These are phyloP conservation scores for Podila epicladia DNA, from an alignment of 192 early-diverging fungal genomes.

Conservation along the genomic window DNA sequence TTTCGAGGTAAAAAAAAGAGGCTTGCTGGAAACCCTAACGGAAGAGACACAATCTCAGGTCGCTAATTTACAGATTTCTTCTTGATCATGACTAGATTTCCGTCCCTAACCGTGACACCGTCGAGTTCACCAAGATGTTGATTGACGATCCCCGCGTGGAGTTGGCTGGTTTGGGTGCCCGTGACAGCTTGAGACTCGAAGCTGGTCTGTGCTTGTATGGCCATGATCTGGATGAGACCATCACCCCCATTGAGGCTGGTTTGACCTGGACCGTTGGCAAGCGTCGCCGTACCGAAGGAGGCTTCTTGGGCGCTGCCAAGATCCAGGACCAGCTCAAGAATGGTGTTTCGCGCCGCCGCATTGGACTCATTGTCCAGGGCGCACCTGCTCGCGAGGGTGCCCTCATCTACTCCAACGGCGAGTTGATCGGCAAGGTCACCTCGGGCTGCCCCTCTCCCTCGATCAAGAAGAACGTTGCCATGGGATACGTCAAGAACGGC, in stretches of 20 bases:
- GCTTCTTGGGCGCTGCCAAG: conserved; percentile 89
- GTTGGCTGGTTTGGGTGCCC: conserved; percentile 94
- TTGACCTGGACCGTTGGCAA: conserved; percentile 96
- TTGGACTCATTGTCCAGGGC: conserved; percentile 92
- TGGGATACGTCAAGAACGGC: conserved; percentile 93
- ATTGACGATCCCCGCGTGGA: conserved; percentile 80
- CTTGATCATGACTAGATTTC: conserved; percentile 70
- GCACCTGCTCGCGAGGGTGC: conserved; percentile 90
- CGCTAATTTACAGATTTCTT: conserved; percentile 5
- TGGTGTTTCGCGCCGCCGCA: conserved; percentile 79
- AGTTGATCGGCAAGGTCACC: conserved; percentile 87
- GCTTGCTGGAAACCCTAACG: background rate
- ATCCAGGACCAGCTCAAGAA: conserved; percentile 90
- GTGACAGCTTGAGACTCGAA: conserved; percentile 95
- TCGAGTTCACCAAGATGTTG: conserved; percentile 72
- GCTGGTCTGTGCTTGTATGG: conserved; percentile 98
- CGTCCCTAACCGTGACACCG: conserved; percentile 78
- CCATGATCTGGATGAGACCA: conserved; percentile 92
- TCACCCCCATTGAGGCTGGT: conserved; percentile 92
- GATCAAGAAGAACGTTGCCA: conserved; percentile 96
- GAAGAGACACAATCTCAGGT: background rate
- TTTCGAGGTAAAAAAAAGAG: conserved; percentile 75
- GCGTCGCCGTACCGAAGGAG: conserved; percentile 87
- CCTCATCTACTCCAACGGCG: conserved; percentile 73
- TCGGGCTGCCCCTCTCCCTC: conserved; percentile 91